These are phyloP conservation scores for Candida dubliniensis DNA, from an alignment of 1,139 yeast species.

Conservation along the genomic window DNA sequence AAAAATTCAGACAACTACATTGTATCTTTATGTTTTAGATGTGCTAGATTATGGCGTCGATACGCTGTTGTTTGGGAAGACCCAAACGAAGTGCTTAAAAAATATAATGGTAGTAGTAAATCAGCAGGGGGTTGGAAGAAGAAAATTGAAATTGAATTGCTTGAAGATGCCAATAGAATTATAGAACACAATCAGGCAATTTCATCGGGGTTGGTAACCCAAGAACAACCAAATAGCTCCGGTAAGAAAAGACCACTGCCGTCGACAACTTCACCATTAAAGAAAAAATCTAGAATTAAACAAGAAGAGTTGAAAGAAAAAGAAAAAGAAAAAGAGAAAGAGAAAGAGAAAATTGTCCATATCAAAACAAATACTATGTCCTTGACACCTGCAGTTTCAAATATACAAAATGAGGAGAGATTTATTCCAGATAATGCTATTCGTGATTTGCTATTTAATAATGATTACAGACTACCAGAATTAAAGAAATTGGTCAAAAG, in stretches of 20 bases:
- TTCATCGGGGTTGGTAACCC: conserved; percentile 17
- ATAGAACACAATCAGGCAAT: conserved; percentile 40
- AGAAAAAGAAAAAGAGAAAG: not conserved
- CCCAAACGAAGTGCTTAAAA: conserved; percentile 66
- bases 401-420: not conserved
- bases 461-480: conserved; percentile 21
- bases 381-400: too few species aligned
- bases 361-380: not conserved
- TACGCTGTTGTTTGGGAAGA: conserved; percentile 90
- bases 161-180: conserved; percentile 64
- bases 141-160: conserved; percentile 68
- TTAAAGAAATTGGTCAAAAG: conserved; percentile 14
- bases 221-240: conserved; percentile 8
- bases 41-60: conserved; percentile 89
- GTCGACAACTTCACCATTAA: not conserved
- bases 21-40: conserved; percentile 73
- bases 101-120: conserved; percentile 26
- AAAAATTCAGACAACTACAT: conserved; percentile 27
- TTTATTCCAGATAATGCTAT: not conserved
- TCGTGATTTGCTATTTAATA: conserved; percentile 19
- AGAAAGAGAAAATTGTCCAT: not conserved
- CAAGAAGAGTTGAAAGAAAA: not conserved
- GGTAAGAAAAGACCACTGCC: conserved; percentile 5
- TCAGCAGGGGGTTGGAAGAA: conserved; percentile 52
- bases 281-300: conserved; percentile 1